Evolutionary conservation across 176 grass and related monocot genomes (phyloP), one percentile per base, ranked within the genome.

Genomic region (Saccharum spontaneum): DNA sequence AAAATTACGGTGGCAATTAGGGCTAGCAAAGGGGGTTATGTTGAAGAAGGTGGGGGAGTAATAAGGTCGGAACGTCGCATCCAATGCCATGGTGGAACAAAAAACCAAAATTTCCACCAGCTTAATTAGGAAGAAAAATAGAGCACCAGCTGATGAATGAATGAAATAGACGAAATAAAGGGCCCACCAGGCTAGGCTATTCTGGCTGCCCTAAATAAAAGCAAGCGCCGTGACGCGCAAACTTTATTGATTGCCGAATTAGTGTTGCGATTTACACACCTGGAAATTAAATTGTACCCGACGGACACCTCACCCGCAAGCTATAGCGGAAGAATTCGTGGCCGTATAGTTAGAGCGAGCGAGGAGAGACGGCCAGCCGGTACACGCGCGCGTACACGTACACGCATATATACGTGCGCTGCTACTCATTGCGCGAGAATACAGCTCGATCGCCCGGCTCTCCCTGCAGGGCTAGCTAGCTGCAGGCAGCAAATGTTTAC

Each of bases 121-220:
- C 10, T 33, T 30, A 75, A 57, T 57, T 64, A 11, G 37, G 8
- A 30, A 13, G 10, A 48, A 40, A 16, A 76, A 48, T 1, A 79
- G 8, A 14, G 24, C 43, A 36, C 28, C 26, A 8, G 31, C 20
- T 0, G 0, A 44, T 17, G 12, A 37, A 37, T 20, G 50, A 60
- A 59, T n/a, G 22, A 16, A 23, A 39, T 10, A 17, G 48, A 50
- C 6, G 17, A 26, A 62, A 23, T n/a, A 11, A 67, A 34, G 31
- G 18, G 28, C 77, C 78, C 40, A 55, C 22, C 73, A 6, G 33
- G 4, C 15, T 10, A 26, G 59, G 61, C 36, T 41, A 34, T 37
- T 33, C 38, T 78, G 83, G 52, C 65, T 61, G 65, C 65, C 26
- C 64, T 71, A 85, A 46, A 83, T 65, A 75, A 60, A 85, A 63